Evolutionary conservation across 2,329 filamentous ascomycete species (phyloP).

Genomic region (Ophiognomonia clavigignenti-juglandacearum): DNA sequence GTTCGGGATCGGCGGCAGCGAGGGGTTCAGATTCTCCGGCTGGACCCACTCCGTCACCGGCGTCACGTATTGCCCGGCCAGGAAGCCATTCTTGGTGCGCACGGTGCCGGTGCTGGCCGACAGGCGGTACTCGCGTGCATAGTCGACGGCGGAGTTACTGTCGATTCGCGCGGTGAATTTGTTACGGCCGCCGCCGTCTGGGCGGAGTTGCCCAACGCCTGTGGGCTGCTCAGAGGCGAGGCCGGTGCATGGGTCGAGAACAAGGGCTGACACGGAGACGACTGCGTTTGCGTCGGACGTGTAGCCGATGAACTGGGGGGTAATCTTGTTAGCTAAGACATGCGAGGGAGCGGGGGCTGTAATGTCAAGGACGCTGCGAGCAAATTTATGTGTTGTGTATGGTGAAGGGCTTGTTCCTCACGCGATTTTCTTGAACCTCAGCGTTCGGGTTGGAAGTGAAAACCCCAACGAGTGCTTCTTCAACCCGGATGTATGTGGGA

Average conservation of each 20-base stretch:
- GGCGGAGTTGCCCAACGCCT: neutral
- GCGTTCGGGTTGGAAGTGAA: neutral
- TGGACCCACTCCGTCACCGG: neutral
- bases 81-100: neutral
- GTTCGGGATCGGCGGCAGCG: neutral
- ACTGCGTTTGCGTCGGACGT: neutral
- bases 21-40: neutral
- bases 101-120: neutral
- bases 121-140: neutral
- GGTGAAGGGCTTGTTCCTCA: neutral
- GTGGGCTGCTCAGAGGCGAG: neutral
- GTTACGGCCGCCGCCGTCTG: neutral
- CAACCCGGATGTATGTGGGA: neutral
- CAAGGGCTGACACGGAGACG: neutral
- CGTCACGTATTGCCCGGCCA: neutral
- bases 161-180: neutral
- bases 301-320: neutral
- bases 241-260: neutral
- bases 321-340: neutral
- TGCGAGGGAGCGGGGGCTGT: no score
- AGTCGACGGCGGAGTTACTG: neutral
- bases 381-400: no score
- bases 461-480: neutral
- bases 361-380: no score
- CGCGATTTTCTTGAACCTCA: neutral